Base-by-base conservation (phyloP, 768 basidiomycete genomes). In the Imleria badia region DNA sequence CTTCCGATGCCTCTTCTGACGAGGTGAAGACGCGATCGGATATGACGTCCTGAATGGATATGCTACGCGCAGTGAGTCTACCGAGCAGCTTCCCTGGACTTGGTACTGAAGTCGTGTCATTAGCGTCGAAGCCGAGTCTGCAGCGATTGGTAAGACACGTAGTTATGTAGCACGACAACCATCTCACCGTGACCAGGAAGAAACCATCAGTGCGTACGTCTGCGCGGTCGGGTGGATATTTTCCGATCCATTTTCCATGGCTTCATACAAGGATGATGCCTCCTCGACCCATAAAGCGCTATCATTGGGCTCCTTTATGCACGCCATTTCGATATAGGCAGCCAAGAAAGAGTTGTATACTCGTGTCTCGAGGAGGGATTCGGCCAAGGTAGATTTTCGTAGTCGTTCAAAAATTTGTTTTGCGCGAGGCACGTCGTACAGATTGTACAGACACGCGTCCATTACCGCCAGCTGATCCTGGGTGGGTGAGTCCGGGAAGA, bases 391-490 rank as follows among this genome's bases (percentile, higher is more conserved):
- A 0, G 69, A 59, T 58, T 71, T 69, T 7, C 86, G 81, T 35
- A 94, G 69, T 10, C 78, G 76, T 43, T 83, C 80, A 59, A 94
- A 93, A 22, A 95, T 80, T 35, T 76, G 73, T 58, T 83, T 83
- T 8, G 93, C 93, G 6, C 94, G 87, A 0, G 80, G 76, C 0
- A 94, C 84, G 66, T 94, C 90, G 67, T 87, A 84, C 3, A 82
- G 64, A 58, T 87, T 82, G 67, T 87, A 80, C 13, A 95, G 72
- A 66, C 94, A 95, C 5, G 91, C 90, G 61, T 89, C 85, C 72
- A 95, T 89, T 58, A 95, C 80, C 0, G 89, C 84, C 12, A 91
- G 67, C 50, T 81, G 76, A 67, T 93, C 89, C 42, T 85, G 81
- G 0, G 86, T 83, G 0, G 73, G 68, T 0, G 89, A 82, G 66